Evolutionary conservation across 169 alveolate species (phyloP).

Genomic region (Eimeria praecox): DNA sequence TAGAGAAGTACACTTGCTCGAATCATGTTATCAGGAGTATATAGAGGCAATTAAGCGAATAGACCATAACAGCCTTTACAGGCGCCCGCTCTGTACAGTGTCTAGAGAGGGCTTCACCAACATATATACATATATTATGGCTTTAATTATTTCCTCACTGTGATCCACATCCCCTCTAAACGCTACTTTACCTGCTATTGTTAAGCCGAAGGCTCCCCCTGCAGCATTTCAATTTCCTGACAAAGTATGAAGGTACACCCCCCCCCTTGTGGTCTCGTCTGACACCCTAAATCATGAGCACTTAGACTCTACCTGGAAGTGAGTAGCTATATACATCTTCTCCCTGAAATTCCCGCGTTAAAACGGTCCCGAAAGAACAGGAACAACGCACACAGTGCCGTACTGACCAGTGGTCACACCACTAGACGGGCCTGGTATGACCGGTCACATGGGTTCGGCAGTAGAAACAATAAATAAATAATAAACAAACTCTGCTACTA

Average conservation of each 20-base stretch:
- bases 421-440: no score
- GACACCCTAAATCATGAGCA: background rate
- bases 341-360: no score
- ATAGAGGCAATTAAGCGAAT: background rate
- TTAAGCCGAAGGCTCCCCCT: background rate
- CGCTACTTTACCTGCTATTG: background rate
- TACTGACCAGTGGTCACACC: no score
- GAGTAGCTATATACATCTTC: no score
- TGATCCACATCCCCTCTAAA: background rate
- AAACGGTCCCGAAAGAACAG: no score
- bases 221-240: background rate
- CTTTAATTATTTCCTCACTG: background rate
- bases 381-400: no score
- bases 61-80: background rate
- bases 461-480: background rate
- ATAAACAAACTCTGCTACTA: background rate
- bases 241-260: background rate
- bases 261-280: background rate
- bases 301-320: no score
- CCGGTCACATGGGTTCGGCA: background rate
- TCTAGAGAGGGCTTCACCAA: background rate
- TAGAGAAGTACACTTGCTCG: background rate
- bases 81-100: background rate
- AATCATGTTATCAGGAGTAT: background rate
- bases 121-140: background rate